A percentile compares a stretch with the other conserved stretches of the same genome.
These are phyloP conservation scores for Lactarius hatsudake DNA, from an alignment of 768 basidiomycete species.

Conservation along the genomic window DNA sequence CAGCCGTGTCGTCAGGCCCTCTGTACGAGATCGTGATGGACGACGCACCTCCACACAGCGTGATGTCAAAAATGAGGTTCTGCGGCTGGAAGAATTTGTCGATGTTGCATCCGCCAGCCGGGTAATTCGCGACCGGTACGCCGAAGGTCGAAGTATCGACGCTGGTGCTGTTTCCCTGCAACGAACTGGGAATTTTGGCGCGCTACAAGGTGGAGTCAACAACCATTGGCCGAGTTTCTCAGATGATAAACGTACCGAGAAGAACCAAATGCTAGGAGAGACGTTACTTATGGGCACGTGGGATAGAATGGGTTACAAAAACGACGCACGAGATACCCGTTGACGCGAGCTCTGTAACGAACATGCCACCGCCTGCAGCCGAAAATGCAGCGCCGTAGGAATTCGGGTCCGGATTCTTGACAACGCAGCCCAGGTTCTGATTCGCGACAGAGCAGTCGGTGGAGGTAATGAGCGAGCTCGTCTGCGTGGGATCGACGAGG, in stretches of 20 bases:
- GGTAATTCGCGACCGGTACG: constrained; percentile 68
- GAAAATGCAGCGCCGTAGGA: constrained; percentile 71
- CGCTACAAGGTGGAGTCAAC: constrained; percentile 32
- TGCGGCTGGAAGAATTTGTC: constrained; percentile 58
- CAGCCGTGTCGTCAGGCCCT: neutral
- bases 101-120: constrained; percentile 52
- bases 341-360: constrained; percentile 67
- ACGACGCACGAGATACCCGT: constrained; percentile 60
- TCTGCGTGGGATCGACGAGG: constrained; percentile 47
- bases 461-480: constrained; percentile 50
- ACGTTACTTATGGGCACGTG: neutral
- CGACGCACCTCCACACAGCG: constrained; percentile 56
- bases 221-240: neutral
- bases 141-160: constrained; percentile 59
- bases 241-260: constrained; percentile 39
- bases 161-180: constrained; percentile 49
- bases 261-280: constrained; percentile 57
- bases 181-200: constrained; percentile 44
- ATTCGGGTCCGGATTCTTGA: constrained; percentile 48
- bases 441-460: constrained; percentile 62
- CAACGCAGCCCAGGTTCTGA: constrained; percentile 62
- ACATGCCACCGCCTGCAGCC: constrained; percentile 65
- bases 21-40: no score
- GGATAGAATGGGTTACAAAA: neutral
- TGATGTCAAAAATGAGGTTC: constrained; percentile 70